Evolutionary conservation across 2,329 filamentous ascomycete species (phyloP).

Genomic region (Pseudopyricularia javanii): DNA sequence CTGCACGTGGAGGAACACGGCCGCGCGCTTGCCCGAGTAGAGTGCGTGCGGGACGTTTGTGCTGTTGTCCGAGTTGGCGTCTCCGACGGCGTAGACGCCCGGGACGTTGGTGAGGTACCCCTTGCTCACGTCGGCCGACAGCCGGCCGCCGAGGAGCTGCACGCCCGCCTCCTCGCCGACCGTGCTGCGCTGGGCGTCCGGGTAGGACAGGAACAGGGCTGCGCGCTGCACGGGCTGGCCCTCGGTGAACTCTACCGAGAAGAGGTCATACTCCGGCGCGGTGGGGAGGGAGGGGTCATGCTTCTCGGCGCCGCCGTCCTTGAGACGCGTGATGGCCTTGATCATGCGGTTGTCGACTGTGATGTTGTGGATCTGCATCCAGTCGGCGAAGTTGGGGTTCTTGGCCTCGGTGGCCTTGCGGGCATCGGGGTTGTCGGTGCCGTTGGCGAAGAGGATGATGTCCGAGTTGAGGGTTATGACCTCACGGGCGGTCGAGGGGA

Average conservation of each 20-base stretch:
- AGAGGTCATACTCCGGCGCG: slow-evolving; percentile 38
- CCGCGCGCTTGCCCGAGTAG: slow-evolving; percentile 44
- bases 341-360: slow-evolving; percentile 45
- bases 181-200: slow-evolving; percentile 30
- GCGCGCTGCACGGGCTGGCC: slow-evolving; percentile 30
- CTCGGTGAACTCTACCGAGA: slow-evolving; percentile 38
- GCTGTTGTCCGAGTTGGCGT: slow-evolving; percentile 45
- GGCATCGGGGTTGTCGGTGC: slow-evolving; percentile 34
- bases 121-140: slow-evolving; percentile 22
- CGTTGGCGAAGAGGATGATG: slow-evolving; percentile 46
- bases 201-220: slow-evolving; percentile 39
- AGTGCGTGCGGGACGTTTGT: slow-evolving; percentile 52
- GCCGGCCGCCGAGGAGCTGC: slow-evolving; percentile 25
- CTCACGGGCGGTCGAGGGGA: slow-evolving; percentile 34
- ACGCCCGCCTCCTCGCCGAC: slow-evolving; percentile 36
- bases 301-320: slow-evolving; percentile 20
- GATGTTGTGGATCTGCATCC: slow-evolving; percentile 36
- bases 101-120: slow-evolving; percentile 33
- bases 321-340: slow-evolving; percentile 29
- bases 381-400: slow-evolving; percentile 33
- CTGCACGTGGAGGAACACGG: slow-evolving; percentile 36
- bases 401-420: slow-evolving; percentile 24
- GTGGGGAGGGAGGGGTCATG: slow-evolving; percentile 28
- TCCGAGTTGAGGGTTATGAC: slow-evolving; percentile 41
- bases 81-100: slow-evolving; percentile 46